Evolutionary conservation across 1,284 basidiomycete species (phyloP), one percentile per base, ranked within the genome.

Genomic region (Rhodofomes roseus): DNA sequence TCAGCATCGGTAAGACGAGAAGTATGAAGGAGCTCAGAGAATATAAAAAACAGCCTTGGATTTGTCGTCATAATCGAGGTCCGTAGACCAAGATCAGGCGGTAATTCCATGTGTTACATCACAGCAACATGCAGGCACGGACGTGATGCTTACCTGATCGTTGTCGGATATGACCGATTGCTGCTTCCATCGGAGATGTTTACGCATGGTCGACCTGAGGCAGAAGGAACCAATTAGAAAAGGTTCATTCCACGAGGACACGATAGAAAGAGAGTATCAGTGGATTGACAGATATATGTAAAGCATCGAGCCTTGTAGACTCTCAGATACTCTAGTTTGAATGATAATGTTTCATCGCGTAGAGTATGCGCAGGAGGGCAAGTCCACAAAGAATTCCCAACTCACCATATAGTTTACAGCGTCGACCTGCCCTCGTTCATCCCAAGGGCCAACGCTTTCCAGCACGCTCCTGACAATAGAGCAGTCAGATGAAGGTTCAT

Each of bases 251-350:
- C 41, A 20, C 4, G 7, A 23, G 4, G 41, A 39, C 39, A 9
- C 41, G 41, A 36, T 25, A 39, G 55, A 54, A 48, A 54, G 62
- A 56, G 66, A 66, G 63, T 66, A 65, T 86, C 85, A 87, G 85
- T 79, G 81, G 82, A 85, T 83, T 81, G 79, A 82, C 77, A 83
- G 79, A 84, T 80, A 73, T 63, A 69, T 52, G 68, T 65, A 87
- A 86, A 89, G 81, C 89, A 89, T 86, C 68, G 86, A 77, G 80
- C 79, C 73, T 59, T 60, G 14, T 9, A 40, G 73, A 78, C 82
- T 76, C 88, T 91, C 89, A 90, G 79, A 90, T 86, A 91, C 89
- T 90, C 89, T 91, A 91, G 89, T 91, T 91, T 91, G 89, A 88
- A 87, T 81, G 75, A 71, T 77, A 75, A 77, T 68, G 73, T 64